phyloP scores from a whole-genome alignment of 768 basidiomycete genomes.

The Naganishia randhawae region DNA sequence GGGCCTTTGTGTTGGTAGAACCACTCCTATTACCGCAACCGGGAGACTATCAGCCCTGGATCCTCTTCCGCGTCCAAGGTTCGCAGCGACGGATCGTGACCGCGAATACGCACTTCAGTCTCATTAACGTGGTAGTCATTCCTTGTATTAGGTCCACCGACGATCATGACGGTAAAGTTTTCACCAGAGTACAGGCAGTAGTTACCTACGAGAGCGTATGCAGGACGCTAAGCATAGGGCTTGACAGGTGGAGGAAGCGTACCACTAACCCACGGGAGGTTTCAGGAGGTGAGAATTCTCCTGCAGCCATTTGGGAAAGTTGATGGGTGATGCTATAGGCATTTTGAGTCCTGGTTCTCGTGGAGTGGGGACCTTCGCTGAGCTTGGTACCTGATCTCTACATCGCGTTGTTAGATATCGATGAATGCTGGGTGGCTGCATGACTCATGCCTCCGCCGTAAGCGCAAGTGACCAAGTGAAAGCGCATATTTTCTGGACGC shows the following conservation, averaged over 20 bases:
- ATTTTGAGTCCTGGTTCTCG: constrained; percentile 52
- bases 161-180: constrained; percentile 91
- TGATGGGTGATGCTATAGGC: constrained; percentile 76
- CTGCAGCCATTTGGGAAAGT: constrained; percentile 81
- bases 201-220: constrained; percentile 35
- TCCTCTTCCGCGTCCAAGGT: neutral
- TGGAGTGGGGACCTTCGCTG: too few species aligned
- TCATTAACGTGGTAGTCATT: constrained; percentile 94
- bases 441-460: neutral
- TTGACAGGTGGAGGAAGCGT: constrained; percentile 51
- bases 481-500: constrained; percentile 16
- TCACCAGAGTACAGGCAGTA: constrained; percentile 58
- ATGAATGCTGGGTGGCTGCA: neutral
- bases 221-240: neutral
- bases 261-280: constrained; percentile 91
- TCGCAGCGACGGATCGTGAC: constrained; percentile 37
- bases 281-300: constrained; percentile 74
- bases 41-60: constrained; percentile 52
- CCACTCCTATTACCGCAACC: constrained; percentile 63
- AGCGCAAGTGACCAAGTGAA: neutral
- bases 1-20: constrained; percentile 94
- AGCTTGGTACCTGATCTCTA: neutral
- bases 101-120: constrained; percentile 60
- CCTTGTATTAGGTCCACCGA: constrained; percentile 91
- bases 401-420: neutral